Evolutionary conservation across 768 basidiomycete genomes (phyloP), one percentile per base, ranked within the genome.

Genomic region (Suillus alpinus): DNA sequence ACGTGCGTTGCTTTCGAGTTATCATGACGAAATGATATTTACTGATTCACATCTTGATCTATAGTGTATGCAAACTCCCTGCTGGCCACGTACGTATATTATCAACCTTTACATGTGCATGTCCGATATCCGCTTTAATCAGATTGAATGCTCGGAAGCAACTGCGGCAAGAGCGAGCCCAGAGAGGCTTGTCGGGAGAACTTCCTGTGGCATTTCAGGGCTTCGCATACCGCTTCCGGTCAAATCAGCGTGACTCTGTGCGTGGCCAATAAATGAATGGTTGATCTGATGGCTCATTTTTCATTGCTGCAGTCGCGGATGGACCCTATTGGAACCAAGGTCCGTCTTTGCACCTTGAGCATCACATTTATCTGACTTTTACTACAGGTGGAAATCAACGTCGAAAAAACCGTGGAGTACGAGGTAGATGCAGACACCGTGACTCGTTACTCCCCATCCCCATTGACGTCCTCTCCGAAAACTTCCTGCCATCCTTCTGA

Each of bases 41-140:
- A 10, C 51, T 13, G 5, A 31, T 1, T 43, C 43, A 39, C 14
- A 4, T n/a, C 14, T 53, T 37, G 9, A 29, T 9, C 18, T 44
- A 13, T 20, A 82, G 81, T 81, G 52, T 83, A 83, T 49, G 80
- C 82, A 1, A 83, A 80, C 59, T 83, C 82, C 3, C 67, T 83
- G 14, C 73, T 83, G 13, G 82, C 81, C 0, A 81, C 81, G 68
- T 69, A 44, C 55, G 69, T 63, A 20, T 40, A 4, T n/a, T 10
- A 6, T 59, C 18, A 39, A 20, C 37, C 16, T 39, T 18, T 26
- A 14, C 37, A 4, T 53, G 14, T 18, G 1, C 23, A 26, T 29
- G 20, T 26, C 32, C 12, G 23, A 37, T 9, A 4, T 58, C 5
- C 56, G 26, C 7, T 44, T 51, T 55, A 26, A 31, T 12, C 47